Percentiles rank a stretch among this genome's conserved stretches.
These are phyloP conservation scores for Calonectria crousiana DNA, from an alignment of 2,329 filamentous ascomycete genomes.

Conservation along the genomic window DNA sequence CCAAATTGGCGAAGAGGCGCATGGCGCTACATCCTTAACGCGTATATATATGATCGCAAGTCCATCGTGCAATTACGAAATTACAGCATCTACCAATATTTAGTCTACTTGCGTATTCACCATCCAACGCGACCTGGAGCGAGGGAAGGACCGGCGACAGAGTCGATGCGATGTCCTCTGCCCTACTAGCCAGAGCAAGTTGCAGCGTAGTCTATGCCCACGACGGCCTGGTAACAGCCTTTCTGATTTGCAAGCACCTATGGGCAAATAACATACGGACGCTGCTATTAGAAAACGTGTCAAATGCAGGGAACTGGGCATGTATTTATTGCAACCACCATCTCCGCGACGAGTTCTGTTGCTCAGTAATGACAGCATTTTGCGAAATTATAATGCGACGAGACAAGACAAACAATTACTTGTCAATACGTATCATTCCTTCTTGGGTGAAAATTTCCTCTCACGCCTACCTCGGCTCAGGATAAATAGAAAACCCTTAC, in stretches of 20 bases:
- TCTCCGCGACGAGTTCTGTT: too few relatives aligned
- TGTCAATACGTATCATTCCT: constrained; percentile 1
- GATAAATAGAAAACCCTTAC: constrained; percentile 12
- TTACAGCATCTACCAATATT: background rate
- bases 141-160: background rate
- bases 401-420: background rate
- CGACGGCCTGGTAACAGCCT: constrained; percentile 50
- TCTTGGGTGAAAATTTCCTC: constrained; percentile 1
- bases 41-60: background rate
- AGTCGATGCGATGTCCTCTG: background rate
- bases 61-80: background rate
- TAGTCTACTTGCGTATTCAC: background rate
- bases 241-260: constrained; percentile 54
- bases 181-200: background rate
- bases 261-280: background rate
- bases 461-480: constrained; percentile 21
- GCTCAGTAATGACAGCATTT: background rate
- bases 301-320: background rate
- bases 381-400: background rate
- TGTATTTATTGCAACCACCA: background rate
- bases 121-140: background rate
- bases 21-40: background rate
- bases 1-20: constrained; percentile 13
- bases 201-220: background rate
- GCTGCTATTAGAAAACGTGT: background rate